These are phyloP conservation scores for Coix lacrymajobi DNA, from an alignment of 176 grass and related monocot genomes.

Conservation along the genomic window DNA sequence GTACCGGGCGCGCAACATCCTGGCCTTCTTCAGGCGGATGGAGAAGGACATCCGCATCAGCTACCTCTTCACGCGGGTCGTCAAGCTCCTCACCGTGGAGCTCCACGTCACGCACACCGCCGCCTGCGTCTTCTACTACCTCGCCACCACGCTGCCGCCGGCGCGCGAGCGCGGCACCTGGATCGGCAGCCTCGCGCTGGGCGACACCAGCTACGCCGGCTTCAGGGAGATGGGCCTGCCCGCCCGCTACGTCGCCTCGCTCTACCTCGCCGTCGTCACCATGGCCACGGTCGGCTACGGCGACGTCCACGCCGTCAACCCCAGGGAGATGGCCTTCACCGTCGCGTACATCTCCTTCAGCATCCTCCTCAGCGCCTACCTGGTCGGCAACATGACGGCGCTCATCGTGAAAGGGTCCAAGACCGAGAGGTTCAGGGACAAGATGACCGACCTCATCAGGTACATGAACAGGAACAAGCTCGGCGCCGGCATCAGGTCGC, in stretches of 20 bases:
- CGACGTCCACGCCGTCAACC: constrained; percentile 75
- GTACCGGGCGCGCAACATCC: constrained; percentile 62
- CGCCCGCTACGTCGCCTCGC: constrained; percentile 75
- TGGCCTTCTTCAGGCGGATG: constrained; percentile 70
- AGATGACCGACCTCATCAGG: constrained; percentile 84
- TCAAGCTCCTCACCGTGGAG: constrained; percentile 84
- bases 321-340: constrained; percentile 75
- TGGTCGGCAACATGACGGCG: constrained; percentile 95
- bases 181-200: constrained; percentile 73
- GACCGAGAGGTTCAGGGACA: constrained; percentile 87
- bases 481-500: constrained; percentile 57
- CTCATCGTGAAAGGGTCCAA: constrained; percentile 80
- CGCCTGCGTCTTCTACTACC: constrained; percentile 89
- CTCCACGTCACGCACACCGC: constrained; percentile 88
- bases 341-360: constrained; percentile 69
- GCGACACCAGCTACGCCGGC: constrained; percentile 52
- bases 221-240: constrained; percentile 75
- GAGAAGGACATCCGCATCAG: constrained; percentile 96
- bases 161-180: constrained; percentile 60
- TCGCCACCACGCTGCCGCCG: constrained; percentile 71
- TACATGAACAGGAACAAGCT: constrained; percentile 96
- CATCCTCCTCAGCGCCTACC: constrained; percentile 75
- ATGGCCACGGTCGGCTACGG: constrained; percentile 86
- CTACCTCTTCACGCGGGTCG: constrained; percentile 85
- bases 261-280: constrained; percentile 87